Conservation (phyloP, 768 basidiomycete species). For the Pholiota conissans region DNA sequence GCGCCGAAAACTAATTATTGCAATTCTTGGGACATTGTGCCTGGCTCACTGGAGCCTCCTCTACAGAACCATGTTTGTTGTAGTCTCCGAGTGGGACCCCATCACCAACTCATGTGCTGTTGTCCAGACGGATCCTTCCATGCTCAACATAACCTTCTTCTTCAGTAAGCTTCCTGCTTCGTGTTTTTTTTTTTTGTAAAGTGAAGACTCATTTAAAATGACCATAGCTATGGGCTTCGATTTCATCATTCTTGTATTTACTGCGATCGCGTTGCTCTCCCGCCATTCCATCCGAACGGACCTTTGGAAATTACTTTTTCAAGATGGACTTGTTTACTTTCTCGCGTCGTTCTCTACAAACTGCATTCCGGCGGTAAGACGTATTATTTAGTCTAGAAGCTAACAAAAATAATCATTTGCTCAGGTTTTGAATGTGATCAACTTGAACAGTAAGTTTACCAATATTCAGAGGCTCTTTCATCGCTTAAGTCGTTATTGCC, state of each 20-base stretch:
- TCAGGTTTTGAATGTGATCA: conserved; percentile 55
- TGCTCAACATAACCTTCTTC: conserved; percentile 68
- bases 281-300: conserved; percentile 54
- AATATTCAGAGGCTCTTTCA: not conserved
- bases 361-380: conserved; percentile 63
- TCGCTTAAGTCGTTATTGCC: not conserved
- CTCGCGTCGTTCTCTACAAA: conserved; percentile 65
- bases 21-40: conserved; percentile 53
- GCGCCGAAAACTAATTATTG: conserved; percentile 47
- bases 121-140: conserved; percentile 48
- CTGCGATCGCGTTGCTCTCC: conserved; percentile 50
- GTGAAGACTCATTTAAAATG: not conserved
- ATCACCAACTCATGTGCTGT: conserved; percentile 46
- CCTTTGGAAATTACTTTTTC: conserved; percentile 70
- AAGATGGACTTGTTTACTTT: conserved; percentile 74
- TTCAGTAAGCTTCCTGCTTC: conserved; percentile 50
- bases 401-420: not conserved
- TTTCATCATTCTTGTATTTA: conserved; percentile 57
- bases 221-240: conserved; percentile 70
- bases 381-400: not conserved
- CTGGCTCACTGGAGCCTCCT: conserved; percentile 66
- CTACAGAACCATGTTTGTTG: conserved; percentile 70
- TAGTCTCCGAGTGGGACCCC: conserved; percentile 54
- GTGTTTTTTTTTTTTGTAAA: not conserved
- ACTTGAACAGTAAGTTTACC: conserved; percentile 53